phyloP scores from a whole-genome alignment of 164 flowering plant species.

The Sedum album region DNA sequence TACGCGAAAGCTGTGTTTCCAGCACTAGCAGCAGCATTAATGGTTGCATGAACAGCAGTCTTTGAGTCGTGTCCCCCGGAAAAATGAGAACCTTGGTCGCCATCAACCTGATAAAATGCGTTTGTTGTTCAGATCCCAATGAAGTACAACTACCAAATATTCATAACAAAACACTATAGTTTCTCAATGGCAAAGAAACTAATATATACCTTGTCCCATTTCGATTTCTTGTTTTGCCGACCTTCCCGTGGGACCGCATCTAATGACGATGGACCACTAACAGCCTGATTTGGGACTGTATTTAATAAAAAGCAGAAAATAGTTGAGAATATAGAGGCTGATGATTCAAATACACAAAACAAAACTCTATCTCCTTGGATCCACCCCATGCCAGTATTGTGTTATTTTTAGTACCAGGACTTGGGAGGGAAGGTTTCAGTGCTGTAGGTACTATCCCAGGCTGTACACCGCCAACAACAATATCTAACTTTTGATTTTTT shows the following conservation, averaged over 20 bases:
- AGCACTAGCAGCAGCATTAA: slow-evolving; percentile 71
- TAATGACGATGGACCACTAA: slow-evolving; percentile 29
- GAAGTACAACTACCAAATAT: not conserved
- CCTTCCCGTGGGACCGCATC: slow-evolving; percentile 60
- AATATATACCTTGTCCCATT: slow-evolving; percentile 84
- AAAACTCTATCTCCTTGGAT: not conserved
- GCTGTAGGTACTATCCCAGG: slow-evolving; percentile 35
- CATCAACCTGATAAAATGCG: slow-evolving; percentile 53
- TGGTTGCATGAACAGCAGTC: slow-evolving; percentile 53
- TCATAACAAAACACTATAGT: too few species aligned
- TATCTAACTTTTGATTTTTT: slow-evolving; percentile 78
- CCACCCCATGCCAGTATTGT: not conserved
- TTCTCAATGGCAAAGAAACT: not conserved
- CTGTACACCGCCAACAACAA: too few species aligned
- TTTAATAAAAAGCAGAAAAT: not conserved
- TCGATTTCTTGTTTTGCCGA: slow-evolving; percentile 82
- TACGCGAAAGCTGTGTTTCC: slow-evolving; percentile 87
- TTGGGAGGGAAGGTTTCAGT: slow-evolving; percentile 40
- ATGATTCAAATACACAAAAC: not conserved
- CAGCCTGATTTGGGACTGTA: slow-evolving; percentile 34
- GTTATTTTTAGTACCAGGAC: slow-evolving; percentile 37
- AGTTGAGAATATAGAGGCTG: not conserved
- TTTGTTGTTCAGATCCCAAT: not conserved
- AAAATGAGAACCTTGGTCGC: slow-evolving; percentile 58
- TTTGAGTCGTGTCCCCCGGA: too few species aligned